Percentiles rank a stretch among this genome's conserved stretches.
These are phyloP conservation scores for Ogataea minuta DNA, from an alignment of 805 yeast species.

Conservation along the genomic window DNA sequence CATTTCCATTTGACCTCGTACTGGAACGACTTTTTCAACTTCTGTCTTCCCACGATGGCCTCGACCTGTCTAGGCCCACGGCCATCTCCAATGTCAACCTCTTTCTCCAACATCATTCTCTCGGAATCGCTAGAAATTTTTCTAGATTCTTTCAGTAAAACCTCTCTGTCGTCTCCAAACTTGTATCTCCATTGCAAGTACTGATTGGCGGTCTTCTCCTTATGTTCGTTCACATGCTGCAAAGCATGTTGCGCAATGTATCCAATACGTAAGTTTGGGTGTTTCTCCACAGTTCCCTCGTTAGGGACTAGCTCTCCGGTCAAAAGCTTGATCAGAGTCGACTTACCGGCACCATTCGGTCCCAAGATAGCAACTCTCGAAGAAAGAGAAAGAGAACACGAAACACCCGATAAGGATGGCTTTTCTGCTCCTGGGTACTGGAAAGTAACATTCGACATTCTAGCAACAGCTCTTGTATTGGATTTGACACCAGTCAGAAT, in stretches of 20 bases:
- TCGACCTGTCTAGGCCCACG: conserved; percentile 82
- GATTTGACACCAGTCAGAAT: conserved; percentile 96
- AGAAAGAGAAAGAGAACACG: conserved; percentile 90
- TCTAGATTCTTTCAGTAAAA: conserved; percentile 87
- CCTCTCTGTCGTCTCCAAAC: conserved; percentile 98
- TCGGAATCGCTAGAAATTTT: conserved; percentile 73
- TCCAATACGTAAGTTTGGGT: conserved; percentile 96
- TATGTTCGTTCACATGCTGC: conserved; percentile 95
- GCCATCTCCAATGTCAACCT: conserved; percentile 80
- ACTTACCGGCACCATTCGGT: conserved; percentile 99
- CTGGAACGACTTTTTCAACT: conserved; percentile 93
- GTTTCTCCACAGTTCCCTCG: conserved; percentile 91
- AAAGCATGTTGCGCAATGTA: conserved; percentile 98
- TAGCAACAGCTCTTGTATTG: conserved; percentile 80
- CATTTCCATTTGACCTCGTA: conserved; percentile 93
- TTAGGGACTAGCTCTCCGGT: conserved; percentile 90
- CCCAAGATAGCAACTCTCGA: conserved; percentile 96
- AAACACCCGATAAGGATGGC: conserved; percentile 75
- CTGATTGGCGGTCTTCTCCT: conserved; percentile 97
- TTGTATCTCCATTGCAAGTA: conserved; percentile 97
- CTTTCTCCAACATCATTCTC: conserved; percentile 70
- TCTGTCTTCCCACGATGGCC: conserved; percentile 96
- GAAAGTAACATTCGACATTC: conserved; percentile 78
- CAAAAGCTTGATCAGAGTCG: conserved; percentile 87
- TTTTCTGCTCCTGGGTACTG: conserved; percentile 85